phyloP scores from a whole-genome alignment of 208 protist species.

The Porcisia deanei region DNA sequence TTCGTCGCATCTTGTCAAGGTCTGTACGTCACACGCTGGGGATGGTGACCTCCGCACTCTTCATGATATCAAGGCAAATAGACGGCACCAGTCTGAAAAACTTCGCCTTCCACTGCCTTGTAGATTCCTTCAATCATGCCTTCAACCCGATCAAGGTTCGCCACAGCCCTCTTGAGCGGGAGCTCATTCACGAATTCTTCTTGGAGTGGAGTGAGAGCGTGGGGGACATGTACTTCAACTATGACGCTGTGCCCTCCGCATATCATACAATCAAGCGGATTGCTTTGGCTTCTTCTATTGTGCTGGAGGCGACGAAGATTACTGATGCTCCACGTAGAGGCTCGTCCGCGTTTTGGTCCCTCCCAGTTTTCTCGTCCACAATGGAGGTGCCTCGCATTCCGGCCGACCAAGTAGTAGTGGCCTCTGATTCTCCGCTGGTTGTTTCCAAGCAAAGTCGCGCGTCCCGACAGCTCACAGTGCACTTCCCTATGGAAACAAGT shows the following conservation, averaged over 20 bases:
- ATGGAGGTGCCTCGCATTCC: conserved; percentile 21
- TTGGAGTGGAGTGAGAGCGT: conserved; percentile 64
- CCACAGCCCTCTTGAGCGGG: conserved; percentile 67
- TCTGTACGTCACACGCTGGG: conserved; percentile 77
- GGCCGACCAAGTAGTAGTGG: background rate
- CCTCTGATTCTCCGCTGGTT: background rate
- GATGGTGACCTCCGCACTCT: conserved; percentile 71
- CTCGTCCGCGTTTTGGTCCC: background rate
- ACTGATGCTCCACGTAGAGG: conserved; percentile 7
- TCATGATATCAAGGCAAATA: conserved; percentile 54
- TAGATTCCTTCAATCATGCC: conserved; percentile 73
- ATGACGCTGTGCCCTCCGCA: conserved; percentile 37
- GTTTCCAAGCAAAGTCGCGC: background rate
- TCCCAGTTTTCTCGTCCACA: conserved; percentile 22
- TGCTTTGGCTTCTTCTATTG: conserved; percentile 61
- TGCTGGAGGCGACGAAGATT: conserved; percentile 34
- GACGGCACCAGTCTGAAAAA: conserved; percentile 40
- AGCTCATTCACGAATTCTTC: conserved; percentile 75
- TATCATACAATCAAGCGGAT: conserved; percentile 69
- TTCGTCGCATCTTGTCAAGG: conserved; percentile 57
- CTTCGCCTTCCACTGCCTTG: conserved; percentile 63
- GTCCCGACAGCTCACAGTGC: background rate
- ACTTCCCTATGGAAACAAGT: background rate
- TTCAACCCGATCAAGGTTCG: conserved; percentile 77
- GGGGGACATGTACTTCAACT: conserved; percentile 78